These are phyloP conservation scores for Entophlyctis luteolus DNA, from an alignment of 192 early-diverging fungal species.

Conservation along the genomic window DNA sequence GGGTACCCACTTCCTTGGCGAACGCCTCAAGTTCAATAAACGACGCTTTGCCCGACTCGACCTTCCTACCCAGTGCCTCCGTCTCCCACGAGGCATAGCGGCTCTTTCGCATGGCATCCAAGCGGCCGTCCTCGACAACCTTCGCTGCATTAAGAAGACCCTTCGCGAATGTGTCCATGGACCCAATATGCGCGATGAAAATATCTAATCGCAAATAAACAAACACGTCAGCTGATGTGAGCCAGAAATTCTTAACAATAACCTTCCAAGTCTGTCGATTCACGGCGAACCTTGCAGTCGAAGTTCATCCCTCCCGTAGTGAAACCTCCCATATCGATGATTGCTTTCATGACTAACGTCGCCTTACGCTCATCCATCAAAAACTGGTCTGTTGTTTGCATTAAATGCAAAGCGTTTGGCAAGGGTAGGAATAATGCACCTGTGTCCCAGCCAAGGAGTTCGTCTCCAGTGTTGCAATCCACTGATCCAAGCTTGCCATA, in stretches of 20 bases:
- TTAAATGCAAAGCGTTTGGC: no score
- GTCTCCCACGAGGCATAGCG: slow-evolving; percentile 23
- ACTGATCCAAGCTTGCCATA: slow-evolving; percentile 31
- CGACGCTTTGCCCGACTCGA: slow-evolving; percentile 17
- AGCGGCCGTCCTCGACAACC: slow-evolving; percentile 20
- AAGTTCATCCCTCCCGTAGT: slow-evolving; percentile 39
- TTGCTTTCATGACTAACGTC: slow-evolving; percentile 35
- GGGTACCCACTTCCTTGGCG: no score
- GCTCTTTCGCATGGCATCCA: slow-evolving; percentile 14
- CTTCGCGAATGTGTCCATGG: slow-evolving; percentile 31
- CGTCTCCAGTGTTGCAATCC: slow-evolving; percentile 38
- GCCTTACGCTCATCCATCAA: slow-evolving; percentile 36
- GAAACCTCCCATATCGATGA: slow-evolving; percentile 39
- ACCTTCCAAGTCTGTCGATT: slow-evolving; percentile 37
- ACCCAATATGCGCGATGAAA: slow-evolving; percentile 35
- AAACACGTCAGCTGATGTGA: not conserved
- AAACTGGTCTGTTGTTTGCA: slow-evolving; percentile 45
- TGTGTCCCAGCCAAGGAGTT: slow-evolving; percentile 38
- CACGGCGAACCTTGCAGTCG: slow-evolving; percentile 42
- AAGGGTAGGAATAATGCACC: no score
- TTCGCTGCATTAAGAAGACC: slow-evolving; percentile 27
- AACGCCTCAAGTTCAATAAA: slow-evolving; percentile 20
- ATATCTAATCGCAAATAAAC: not conserved
- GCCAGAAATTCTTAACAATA: not conserved
- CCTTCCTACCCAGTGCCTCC: slow-evolving; percentile 7